Percentiles rank a stretch among this genome's conserved stretches.
These are phyloP conservation scores for Melastoma candidum DNA, from an alignment of 441 rosid genomes.

Conservation along the genomic window DNA sequence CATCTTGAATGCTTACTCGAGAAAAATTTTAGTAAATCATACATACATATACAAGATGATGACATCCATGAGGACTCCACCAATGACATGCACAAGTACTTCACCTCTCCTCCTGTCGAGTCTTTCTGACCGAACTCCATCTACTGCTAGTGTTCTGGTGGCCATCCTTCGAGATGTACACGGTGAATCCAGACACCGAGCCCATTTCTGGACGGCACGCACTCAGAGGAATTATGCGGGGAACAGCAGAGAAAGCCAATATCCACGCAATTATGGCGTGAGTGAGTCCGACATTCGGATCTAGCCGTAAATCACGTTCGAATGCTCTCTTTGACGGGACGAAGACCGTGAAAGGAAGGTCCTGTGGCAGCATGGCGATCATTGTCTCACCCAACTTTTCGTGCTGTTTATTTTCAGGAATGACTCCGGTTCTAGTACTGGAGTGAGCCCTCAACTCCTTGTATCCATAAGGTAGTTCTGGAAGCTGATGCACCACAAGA, in stretches of 20 bases:
- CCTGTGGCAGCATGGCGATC: slow-evolving; percentile 57
- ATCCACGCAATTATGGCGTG: slow-evolving; percentile 48
- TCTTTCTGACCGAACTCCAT: slow-evolving; percentile 36
- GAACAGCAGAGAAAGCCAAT: slow-evolving; percentile 52
- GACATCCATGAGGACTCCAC: slow-evolving; percentile 65
- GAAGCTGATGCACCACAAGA: no score
- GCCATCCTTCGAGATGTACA: slow-evolving; percentile 29
- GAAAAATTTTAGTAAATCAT: no score
- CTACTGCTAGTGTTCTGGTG: slow-evolving; percentile 39
- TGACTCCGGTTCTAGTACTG: no score
- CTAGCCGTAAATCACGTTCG: slow-evolving; percentile 41
- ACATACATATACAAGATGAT: slow-evolving; percentile 23
- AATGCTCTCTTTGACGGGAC: slow-evolving; percentile 50
- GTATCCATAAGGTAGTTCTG: no score
- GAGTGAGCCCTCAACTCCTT: no score
- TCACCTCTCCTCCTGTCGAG: slow-evolving; percentile 36
- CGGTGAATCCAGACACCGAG: slow-evolving; percentile 42
- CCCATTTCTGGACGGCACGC: slow-evolving; percentile 20
- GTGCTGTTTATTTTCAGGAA: background rate
- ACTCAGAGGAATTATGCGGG: slow-evolving; percentile 28
- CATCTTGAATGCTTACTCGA: no score
- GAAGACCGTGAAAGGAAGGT: slow-evolving; percentile 57
- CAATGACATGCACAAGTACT: slow-evolving; percentile 38
- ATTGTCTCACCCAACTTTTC: slow-evolving; percentile 55
- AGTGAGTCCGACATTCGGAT: slow-evolving; percentile 17